phyloP scores from a whole-genome alignment of 352 stramenopile species.

The Globisporangium splendens region DNA sequence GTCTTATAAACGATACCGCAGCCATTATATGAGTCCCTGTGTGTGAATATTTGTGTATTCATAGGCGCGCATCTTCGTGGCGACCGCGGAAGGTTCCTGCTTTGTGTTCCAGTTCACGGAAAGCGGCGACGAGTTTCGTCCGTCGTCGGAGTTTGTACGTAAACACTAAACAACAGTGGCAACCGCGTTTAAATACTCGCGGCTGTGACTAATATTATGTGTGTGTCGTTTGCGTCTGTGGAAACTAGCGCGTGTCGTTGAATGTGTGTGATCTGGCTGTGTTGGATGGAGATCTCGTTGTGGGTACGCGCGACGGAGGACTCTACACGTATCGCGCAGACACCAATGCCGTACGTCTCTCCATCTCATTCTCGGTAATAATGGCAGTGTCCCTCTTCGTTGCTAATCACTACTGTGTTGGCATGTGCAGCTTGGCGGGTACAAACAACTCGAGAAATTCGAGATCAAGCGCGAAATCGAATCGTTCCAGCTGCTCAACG shows the following conservation, averaged over 20 bases:
- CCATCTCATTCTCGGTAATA: no score
- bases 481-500: slow-evolving; percentile 36
- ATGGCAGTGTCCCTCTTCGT: neutral
- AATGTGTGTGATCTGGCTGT: slow-evolving; percentile 66
- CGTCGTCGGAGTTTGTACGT: slow-evolving; percentile 66
- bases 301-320: slow-evolving; percentile 62
- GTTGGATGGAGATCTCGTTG: slow-evolving; percentile 47
- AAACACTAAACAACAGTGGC: neutral
- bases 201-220: neutral
- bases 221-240: neutral
- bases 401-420: neutral
- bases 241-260: slow-evolving; percentile 44
- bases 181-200: neutral
- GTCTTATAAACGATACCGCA: neutral
- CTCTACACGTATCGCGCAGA: slow-evolving; percentile 50
- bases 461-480: slow-evolving; percentile 63
- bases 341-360: slow-evolving; percentile 19
- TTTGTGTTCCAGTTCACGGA: slow-evolving; percentile 59
- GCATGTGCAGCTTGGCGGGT: slow-evolving; percentile 35
- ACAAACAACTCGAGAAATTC: slow-evolving; percentile 44
- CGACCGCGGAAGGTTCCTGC: slow-evolving; percentile 65
- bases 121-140: slow-evolving; percentile 43
- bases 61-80: slow-evolving; percentile 66
- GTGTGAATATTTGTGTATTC: neutral
- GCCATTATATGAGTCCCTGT: neutral